Base-by-base conservation (phyloP, 805 yeast species). In the Barnettozyma populi region DNA sequence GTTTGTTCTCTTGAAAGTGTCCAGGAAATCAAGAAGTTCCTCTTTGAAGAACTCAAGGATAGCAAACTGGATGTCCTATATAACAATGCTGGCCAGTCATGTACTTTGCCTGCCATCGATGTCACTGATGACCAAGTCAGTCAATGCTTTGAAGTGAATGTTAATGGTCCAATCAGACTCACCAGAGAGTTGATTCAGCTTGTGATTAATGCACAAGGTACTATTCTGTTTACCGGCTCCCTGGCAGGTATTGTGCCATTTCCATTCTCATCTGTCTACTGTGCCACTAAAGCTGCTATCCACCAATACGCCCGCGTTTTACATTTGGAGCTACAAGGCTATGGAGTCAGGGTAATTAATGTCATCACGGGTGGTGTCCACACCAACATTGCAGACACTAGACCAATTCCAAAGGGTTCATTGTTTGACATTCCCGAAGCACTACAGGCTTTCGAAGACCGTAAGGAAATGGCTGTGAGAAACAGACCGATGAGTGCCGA, bases 41-140 rank as follows among this genome's bases (percentile, higher is more conserved):
- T 84, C n/a, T 48, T 55, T 0, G 53, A 57, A 2, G 69, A 74
- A 36, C 49, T 68, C 31, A 69, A 74, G 9, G 77, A 73, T 34
- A 76, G 75, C 1, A 70, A 72, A 43, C 61, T 84, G 47, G 88
- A 85, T 56, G 55, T 82, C 9, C 63, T 86, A 45, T 84, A 72
- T 67, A 86, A 86, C 63, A 86, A 86, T 62, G 95, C 95, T 1
- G 90, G 90, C 16, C 82, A 77, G 55, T 74, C 88, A 19, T 86
- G 90, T 57, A 77, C 86, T 0, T 71, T 80, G 45, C 87, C 94
- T 1, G 87, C 86, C 0, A 52, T 76, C 41, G 94, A 85, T 63
- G 84, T 80, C 3, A 66, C 74, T 3, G 81, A 84, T 59, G 82
- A 73, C 11, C 72, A 65, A 31, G 55, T 80, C 25, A 67, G 64